Percentiles rank a stretch among this genome's conserved stretches.
These are phyloP conservation scores for Coemansia sp. DNA, from an alignment of 192 early-diverging fungal genomes.

Conservation along the genomic window DNA sequence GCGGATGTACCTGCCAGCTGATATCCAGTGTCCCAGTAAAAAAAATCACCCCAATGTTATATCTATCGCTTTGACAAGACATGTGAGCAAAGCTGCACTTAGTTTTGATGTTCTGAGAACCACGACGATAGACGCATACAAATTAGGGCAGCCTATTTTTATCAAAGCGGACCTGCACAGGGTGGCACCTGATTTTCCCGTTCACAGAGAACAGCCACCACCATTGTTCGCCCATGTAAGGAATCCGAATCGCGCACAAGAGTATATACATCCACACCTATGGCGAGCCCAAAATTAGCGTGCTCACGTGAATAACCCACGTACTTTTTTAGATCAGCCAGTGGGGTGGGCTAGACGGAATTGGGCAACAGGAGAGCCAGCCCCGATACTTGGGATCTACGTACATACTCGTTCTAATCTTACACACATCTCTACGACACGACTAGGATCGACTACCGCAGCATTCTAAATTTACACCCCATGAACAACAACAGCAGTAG, in stretches of 20 bases:
- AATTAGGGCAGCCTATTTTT: constrained; percentile 4
- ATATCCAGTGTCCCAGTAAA: not conserved
- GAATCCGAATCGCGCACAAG: not conserved
- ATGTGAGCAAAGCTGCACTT: constrained; percentile 1
- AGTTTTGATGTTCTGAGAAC: constrained; percentile 12
- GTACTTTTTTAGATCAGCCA: not conserved
- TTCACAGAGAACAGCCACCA: not conserved
- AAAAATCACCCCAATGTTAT: constrained; percentile 11
- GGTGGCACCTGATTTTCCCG: constrained; percentile 12
- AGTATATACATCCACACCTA: not conserved
- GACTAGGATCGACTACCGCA: constrained; percentile 1
- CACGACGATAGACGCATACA: not conserved
- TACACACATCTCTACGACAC: not conserved
- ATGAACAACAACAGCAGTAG: not conserved
- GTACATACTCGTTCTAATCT: constrained; percentile 1
- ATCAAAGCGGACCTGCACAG: constrained; percentile 2
- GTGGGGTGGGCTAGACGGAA: not conserved
- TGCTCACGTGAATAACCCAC: constrained; percentile 7
- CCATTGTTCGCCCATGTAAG: not conserved
- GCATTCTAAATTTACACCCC: constrained; percentile 10
- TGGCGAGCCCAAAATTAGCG: not conserved
- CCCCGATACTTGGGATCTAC: not conserved
- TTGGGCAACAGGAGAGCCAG: not conserved
- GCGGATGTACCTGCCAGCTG: not conserved
- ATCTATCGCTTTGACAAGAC: constrained; percentile 8